A percentile compares a stretch with the other conserved stretches of the same genome.
phyloP scores from a whole-genome alignment of 805 yeast species.

The Scheffersomyces coipomensis region DNA sequence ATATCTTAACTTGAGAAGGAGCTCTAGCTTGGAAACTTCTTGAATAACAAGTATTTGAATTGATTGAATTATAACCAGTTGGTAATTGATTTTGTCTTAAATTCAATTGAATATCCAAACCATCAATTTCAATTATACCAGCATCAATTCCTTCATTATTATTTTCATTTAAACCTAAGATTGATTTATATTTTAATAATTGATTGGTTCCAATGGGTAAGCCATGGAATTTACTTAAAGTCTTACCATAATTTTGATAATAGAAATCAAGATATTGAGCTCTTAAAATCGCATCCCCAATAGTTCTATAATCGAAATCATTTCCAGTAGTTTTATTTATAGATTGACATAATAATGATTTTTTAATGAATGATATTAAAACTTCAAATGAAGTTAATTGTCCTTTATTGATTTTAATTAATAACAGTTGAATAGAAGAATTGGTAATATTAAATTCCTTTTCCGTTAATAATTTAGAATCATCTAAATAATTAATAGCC shows the following conservation, averaged over 20 bases:
- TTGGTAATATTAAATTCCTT: constrained; percentile 38
- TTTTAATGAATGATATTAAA: constrained; percentile 39
- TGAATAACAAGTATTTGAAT: neutral
- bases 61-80: neutral
- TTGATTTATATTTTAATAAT: neutral
- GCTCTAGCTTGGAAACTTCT: neutral
- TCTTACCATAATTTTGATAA: constrained; percentile 43
- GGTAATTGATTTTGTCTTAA: neutral
- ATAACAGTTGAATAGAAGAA: constrained; percentile 24
- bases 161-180: neutral
- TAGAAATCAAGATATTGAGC: constrained; percentile 57
- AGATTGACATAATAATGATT: constrained; percentile 41
- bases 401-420: constrained; percentile 28
- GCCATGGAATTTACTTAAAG: constrained; percentile 64
- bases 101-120: neutral
- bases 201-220: constrained; percentile 43
- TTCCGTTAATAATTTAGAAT: constrained; percentile 28
- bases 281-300: constrained; percentile 48
- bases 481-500: constrained; percentile 31
- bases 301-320: constrained; percentile 38
- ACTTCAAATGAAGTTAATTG: constrained; percentile 34
- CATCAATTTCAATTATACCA: neutral
- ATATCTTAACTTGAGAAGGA: neutral
- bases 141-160: neutral
- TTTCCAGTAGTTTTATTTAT: constrained; percentile 41